A percentile compares a stretch with the other conserved stretches of the same genome.
These are phyloP conservation scores for Beauveria sp. DNA, from an alignment of 2,329 filamentous ascomycete species.

Conservation along the genomic window DNA sequence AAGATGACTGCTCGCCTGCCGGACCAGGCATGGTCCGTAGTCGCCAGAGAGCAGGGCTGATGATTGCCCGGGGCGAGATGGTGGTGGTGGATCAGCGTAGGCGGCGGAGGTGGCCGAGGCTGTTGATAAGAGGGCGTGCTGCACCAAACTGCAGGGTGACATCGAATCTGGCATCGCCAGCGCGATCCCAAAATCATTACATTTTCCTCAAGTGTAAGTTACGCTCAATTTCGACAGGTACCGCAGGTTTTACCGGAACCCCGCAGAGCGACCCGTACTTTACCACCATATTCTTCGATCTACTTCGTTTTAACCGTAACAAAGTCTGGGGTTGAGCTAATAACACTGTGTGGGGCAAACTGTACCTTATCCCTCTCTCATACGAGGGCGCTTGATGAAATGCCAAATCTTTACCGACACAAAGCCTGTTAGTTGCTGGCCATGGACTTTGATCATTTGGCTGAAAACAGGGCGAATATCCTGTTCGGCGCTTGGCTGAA, in stretches of 20 bases:
- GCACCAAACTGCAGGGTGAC: background rate
- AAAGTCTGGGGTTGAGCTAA: no score
- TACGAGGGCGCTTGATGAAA: no score
- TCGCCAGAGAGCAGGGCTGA: background rate
- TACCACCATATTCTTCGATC: no score
- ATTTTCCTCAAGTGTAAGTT: no score
- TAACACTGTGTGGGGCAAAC: no score
- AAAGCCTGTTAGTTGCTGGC: background rate
- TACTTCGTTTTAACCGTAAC: no score
- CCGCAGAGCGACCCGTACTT: no score
- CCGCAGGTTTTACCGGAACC: no score
- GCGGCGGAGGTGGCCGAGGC: slow-evolving; percentile 2
- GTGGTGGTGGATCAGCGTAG: background rate
- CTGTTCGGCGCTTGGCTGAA: background rate
- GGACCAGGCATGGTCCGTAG: background rate
- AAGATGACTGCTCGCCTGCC: background rate
- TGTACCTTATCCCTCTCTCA: no score
- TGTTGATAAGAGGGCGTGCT: background rate
- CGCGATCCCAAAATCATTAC: no score
- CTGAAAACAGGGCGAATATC: background rate
- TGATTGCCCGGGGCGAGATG: background rate
- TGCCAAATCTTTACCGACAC: no score
- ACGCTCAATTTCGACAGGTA: no score
- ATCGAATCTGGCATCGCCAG: background rate
- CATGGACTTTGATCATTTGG: background rate